Conservation (phyloP, 139 green algal genomes). For the Tetratostichococcus sp. region DNA sequence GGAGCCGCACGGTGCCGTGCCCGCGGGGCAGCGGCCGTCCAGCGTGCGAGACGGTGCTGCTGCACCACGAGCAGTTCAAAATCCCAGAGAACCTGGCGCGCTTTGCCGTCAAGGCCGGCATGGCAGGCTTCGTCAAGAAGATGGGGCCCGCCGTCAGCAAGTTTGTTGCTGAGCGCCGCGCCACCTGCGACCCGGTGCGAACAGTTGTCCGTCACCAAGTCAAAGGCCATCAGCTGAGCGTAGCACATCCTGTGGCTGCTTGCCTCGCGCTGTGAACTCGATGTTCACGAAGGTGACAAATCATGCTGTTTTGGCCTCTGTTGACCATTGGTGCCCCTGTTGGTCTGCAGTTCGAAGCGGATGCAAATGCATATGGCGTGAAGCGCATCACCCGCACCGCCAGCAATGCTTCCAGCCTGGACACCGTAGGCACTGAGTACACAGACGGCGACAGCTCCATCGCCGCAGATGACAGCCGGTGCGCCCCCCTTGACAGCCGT, state of each 20-base stretch:
- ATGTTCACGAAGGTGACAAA: no score
- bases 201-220: no score
- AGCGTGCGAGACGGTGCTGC: conserved; percentile 73
- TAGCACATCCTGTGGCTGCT: no score
- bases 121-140: conserved; percentile 84
- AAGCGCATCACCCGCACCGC: background rate
- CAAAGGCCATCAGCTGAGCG: no score
- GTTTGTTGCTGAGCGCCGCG: conserved; percentile 60
- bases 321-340: no score
- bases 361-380: conserved; percentile 28
- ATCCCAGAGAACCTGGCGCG: conserved; percentile 73
- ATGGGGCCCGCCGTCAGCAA: conserved; percentile 49
- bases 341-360: conserved; percentile 12
- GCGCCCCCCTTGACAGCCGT: no score
- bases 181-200: conserved; percentile 20
- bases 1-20: conserved; percentile 52
- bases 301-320: no score
- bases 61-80: conserved; percentile 89
- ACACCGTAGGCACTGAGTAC: background rate
- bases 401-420: background rate
- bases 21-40: conserved; percentile 52
- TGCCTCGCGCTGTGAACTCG: no score
- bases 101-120: conserved; percentile 71
- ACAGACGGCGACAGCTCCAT: background rate
- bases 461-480: background rate